These are phyloP conservation scores for Grosmannia serpens DNA, from an alignment of 2,329 filamentous ascomycete genomes.

Conservation along the genomic window DNA sequence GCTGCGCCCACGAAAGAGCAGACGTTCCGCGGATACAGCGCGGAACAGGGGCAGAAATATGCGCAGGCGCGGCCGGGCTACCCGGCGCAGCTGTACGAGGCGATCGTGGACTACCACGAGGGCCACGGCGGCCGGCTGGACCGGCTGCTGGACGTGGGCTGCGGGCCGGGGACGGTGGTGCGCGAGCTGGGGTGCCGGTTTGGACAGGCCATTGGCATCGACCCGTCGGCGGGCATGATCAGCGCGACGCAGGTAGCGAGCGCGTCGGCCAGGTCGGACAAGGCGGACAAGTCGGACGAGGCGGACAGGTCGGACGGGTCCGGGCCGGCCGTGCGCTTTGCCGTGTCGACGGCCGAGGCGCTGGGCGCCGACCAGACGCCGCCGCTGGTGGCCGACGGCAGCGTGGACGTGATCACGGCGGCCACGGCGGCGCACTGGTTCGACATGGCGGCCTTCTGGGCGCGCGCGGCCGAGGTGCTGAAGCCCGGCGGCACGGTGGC, in stretches of 20 bases:
- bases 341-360: conserved; percentile 31
- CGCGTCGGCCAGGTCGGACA: background rate
- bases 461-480: conserved; percentile 30
- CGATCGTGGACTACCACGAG: conserved; percentile 33
- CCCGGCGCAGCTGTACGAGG: conserved; percentile 31
- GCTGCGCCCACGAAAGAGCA: conserved; percentile 15
- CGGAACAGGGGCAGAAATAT: conserved; percentile 31
- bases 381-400: conserved; percentile 16
- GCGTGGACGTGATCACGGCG: conserved; percentile 38
- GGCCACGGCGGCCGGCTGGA: conserved; percentile 30
- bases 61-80: conserved; percentile 31
- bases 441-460: conserved; percentile 39
- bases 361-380: conserved; percentile 18
- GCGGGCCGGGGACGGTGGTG: conserved; percentile 40
- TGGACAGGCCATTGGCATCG: conserved; percentile 32
- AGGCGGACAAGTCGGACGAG: conserved; percentile 20
- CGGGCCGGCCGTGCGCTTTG: conserved; percentile 26
- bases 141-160: conserved; percentile 41
- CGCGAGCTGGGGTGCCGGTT: conserved; percentile 35
- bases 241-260: conserved; percentile 23
- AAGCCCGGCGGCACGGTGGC: conserved; percentile 43
- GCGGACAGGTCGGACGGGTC: conserved; percentile 19
- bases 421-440: conserved; percentile 47
- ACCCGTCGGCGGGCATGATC: conserved; percentile 44
- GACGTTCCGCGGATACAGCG: conserved; percentile 34